A percentile compares a stretch with the other conserved stretches of the same genome.
These are phyloP conservation scores for Phytophthora sansomeana DNA, from an alignment of 352 stramenopile species.

Conservation along the genomic window DNA sequence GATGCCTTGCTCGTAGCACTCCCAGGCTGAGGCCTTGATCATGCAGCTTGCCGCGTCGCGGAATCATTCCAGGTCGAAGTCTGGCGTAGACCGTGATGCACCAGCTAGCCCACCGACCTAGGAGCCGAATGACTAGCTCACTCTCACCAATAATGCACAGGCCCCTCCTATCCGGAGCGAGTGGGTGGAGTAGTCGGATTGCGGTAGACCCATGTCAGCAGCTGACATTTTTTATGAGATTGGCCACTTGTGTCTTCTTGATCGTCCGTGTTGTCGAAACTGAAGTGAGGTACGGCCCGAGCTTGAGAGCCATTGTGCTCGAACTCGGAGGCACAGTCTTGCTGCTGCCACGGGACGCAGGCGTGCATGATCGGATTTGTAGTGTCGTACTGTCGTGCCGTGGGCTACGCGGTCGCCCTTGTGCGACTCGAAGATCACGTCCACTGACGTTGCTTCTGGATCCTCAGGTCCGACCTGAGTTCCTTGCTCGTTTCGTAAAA, in stretches of 20 bases:
- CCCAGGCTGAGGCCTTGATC: constrained; percentile 11
- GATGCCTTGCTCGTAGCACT: constrained; percentile 1
- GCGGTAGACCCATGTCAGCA: constrained; percentile 12
- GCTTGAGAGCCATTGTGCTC: too few species aligned
- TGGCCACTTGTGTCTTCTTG: too few species aligned
- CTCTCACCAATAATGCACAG: constrained; percentile 39
- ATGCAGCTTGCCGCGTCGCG: constrained; percentile 29
- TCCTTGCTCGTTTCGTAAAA: constrained; percentile 5
- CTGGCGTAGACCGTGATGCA: constrained; percentile 35
- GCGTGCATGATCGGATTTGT: constrained; percentile 11
- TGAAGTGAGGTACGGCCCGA: too few species aligned
- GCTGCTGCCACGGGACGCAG: constrained; percentile 28
- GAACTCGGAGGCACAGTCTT: too few species aligned
- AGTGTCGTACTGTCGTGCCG: constrained; percentile 18
- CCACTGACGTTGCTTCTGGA: too few species aligned
- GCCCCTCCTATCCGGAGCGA: constrained; percentile 34
- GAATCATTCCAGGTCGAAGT: constrained; percentile 25
- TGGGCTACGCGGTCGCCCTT: constrained; percentile 16
- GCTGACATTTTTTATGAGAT: too few species aligned
- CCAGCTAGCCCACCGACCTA: constrained; percentile 38
- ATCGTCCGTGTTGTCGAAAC: too few species aligned
- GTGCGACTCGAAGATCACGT: too few species aligned
- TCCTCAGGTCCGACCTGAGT: background rate
- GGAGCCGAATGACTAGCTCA: constrained; percentile 31
- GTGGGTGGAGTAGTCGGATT: constrained; percentile 30